phyloP scores from a whole-genome alignment of 805 yeast species.

The Saccharomyces jurei region DNA sequence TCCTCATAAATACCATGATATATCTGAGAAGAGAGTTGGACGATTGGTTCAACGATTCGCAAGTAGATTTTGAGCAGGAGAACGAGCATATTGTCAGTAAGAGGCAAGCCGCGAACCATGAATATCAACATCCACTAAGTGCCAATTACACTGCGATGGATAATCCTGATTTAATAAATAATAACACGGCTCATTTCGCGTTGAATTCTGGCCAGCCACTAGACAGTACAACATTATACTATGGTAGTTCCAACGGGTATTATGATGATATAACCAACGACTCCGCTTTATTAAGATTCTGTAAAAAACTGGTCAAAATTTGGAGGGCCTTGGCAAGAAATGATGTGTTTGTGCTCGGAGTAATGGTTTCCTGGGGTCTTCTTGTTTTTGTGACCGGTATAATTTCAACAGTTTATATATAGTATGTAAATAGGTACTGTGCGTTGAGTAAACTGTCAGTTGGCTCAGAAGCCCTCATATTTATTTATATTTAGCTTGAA shows the following conservation, averaged over 20 bases:
- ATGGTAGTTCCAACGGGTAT: background rate
- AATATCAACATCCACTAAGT: background rate
- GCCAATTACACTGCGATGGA: background rate
- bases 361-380: slow-evolving; percentile 16
- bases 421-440: background rate
- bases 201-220: background rate
- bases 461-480: background rate
- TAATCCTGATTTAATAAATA: background rate
- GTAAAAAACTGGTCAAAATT: slow-evolving; percentile 2
- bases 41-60: slow-evolving; percentile 10
- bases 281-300: slow-evolving; percentile 1
- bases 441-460: background rate
- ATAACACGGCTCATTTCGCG: background rate
- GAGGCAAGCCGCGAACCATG: background rate
- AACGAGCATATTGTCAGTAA: background rate
- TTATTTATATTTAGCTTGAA: too few relatives aligned
- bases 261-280: slow-evolving; percentile 1
- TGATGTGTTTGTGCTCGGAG: slow-evolving; percentile 9
- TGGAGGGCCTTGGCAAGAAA: slow-evolving; percentile 15
- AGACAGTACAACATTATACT: background rate
- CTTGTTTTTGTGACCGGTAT: slow-evolving; percentile 12
- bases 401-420: background rate
- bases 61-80: slow-evolving; percentile 1
- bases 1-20: slow-evolving; percentile 13
- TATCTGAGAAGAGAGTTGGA: slow-evolving; percentile 22